A percentile compares a stretch with the other conserved stretches of the same genome.
Evolutionary conservation across 2,329 filamentous ascomycete genomes (phyloP).

Genomic region (Metarhizium anisopliae): DNA sequence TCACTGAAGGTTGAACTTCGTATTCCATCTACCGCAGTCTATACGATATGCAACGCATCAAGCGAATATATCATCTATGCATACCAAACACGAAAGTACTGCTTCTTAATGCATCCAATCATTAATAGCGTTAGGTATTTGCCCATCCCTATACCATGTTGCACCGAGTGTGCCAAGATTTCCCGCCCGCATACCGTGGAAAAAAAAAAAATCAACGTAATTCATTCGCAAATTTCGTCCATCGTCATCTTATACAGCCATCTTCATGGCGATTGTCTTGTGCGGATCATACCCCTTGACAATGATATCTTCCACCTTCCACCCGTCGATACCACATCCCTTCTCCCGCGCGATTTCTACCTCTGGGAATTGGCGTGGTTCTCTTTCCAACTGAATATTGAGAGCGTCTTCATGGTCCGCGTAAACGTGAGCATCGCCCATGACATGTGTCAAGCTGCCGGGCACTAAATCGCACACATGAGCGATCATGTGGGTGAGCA

Average conservation of each 20-base stretch:
- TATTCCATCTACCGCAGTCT: not conserved
- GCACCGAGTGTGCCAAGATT: not conserved
- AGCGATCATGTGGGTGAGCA: constrained; percentile 92
- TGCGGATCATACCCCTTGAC: constrained; percentile 85
- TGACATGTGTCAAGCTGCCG: constrained; percentile 83
- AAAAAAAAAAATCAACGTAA: not conserved
- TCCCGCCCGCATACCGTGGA: not conserved
- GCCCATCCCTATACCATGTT: not conserved
- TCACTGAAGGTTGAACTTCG: not conserved
- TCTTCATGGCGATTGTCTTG: constrained; percentile 93
- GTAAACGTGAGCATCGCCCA: constrained; percentile 98
- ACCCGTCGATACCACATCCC: constrained; percentile 76
- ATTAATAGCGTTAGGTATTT: not conserved
- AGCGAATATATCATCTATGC: not conserved
- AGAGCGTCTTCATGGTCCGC: constrained; percentile 85
- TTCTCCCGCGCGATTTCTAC: constrained; percentile 62
- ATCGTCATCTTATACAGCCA: constrained; percentile 61
- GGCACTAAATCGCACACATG: constrained; percentile 77
- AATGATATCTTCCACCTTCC: constrained; percentile 80
- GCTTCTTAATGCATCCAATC: not conserved
- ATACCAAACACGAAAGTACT: not conserved
- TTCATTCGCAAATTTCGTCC: not conserved
- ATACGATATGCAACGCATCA: not conserved
- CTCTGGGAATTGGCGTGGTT: constrained; percentile 73
- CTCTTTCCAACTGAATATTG: constrained; percentile 67